Base-by-base conservation (phyloP, 805 yeast genomes). In the Ogataea ganodermae region DNA sequence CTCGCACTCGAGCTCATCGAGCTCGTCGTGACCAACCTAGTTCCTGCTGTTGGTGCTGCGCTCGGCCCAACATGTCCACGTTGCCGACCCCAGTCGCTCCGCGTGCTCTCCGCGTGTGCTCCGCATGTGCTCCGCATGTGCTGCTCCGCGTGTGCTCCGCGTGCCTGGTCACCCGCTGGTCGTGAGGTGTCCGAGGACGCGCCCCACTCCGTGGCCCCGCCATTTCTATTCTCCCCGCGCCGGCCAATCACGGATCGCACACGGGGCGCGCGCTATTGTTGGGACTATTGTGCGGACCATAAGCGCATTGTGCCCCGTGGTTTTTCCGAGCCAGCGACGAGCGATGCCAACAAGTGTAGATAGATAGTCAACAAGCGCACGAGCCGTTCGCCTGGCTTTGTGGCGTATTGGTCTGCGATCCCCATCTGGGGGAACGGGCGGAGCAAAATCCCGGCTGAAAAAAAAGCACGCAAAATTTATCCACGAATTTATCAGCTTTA, bases 221-320 rank as follows among this genome's bases (percentile, higher is more conserved):
- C 39, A 12, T 35, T 21, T n/a, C 39, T 17, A 35, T 22, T 21
- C 38, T 35, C 38, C 16, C 40, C 33, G 17, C 42, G 23, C 22
- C 24, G 20, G 42, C 42, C 42, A 38, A 38, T 38, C 32, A 38
- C 26, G 42, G 14, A 32, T 24, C 23, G 32, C 30, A 38, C 33
- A n/a, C 33, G 33, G 33, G 17, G 17, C 13, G 33, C 33, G 33
- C 33, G 33, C 33, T 30, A 30, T 16, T 24, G 27, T 18, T 27
- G 31, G 30, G 27, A 31, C 31, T 26, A 37, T 37, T 37, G 41
- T 38, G 14, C 42, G 7, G 16, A 24, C 23, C 23, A 31, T n/a
- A 7, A n/a, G 24, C 9, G 7, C 24, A 23, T 17, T 31, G 36
- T 33, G 22, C 36, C 33, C 33, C 33, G 33, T 33, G 21, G 36